phyloP scores from a whole-genome alignment of 2,329 filamentous ascomycete species.

The Neonectria faginata region DNA sequence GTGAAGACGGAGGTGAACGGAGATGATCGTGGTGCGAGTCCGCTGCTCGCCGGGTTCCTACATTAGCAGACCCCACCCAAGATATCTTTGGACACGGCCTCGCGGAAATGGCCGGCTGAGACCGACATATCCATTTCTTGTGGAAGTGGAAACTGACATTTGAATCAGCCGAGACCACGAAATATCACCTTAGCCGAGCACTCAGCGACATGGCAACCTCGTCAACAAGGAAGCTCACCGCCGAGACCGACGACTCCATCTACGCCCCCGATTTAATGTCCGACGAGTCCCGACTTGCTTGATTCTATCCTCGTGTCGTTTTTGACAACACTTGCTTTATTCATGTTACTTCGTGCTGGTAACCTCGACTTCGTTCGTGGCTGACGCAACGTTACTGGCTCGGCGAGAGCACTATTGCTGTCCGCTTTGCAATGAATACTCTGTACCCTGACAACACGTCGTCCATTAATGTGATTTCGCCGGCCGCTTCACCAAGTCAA shows the following conservation, averaged over 20 bases:
- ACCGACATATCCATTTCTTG: neutral
- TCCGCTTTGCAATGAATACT: too few species aligned
- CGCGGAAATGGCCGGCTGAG: constrained; percentile 22
- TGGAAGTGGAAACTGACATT: neutral
- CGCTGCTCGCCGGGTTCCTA: constrained; percentile 27
- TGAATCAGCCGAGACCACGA: neutral
- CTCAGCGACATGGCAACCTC: neutral
- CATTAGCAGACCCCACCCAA: constrained; percentile 25
- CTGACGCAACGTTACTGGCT: neutral
- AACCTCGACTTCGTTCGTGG: neutral
- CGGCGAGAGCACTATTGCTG: too few species aligned
- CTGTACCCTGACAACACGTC: too few species aligned
- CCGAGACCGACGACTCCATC: neutral
- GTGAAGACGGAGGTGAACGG: constrained; percentile 30
- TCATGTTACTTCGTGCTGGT: neutral
- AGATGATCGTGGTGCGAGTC: constrained; percentile 5
- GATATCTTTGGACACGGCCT: constrained; percentile 2
- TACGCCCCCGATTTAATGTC: neutral
- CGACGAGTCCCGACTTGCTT: neutral
- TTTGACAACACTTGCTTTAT: neutral
- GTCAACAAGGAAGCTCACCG: neutral
- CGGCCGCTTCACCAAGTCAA: neutral
- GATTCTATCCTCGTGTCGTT: neutral
- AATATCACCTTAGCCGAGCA: neutral
- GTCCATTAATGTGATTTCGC: too few species aligned